Conservation (phyloP, 2,329 filamentous ascomycete species). For the Botrytis squamosa region DNA sequence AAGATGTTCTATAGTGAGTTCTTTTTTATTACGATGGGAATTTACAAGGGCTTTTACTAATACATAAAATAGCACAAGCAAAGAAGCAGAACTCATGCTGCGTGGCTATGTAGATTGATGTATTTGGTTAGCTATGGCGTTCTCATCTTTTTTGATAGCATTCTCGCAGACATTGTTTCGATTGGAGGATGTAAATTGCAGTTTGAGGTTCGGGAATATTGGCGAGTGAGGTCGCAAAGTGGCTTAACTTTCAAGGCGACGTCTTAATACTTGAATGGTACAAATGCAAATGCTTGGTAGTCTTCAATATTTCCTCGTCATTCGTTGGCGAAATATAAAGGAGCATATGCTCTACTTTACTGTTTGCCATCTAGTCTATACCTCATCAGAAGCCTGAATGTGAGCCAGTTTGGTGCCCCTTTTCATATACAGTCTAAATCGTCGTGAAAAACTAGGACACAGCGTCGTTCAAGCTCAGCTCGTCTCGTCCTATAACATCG, state of each 20-base stretch:
- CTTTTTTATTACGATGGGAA: not conserved
- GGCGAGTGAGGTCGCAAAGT: not conserved
- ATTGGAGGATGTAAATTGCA: slow-evolving; percentile 14
- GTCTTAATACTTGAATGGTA: slow-evolving; percentile 10
- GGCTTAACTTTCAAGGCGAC: not conserved
- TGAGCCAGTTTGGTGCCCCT: not conserved
- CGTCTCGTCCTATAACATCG: not conserved
- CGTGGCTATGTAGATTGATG: slow-evolving; percentile 57
- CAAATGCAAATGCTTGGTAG: not conserved
- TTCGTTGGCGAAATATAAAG: slow-evolving; percentile 18
- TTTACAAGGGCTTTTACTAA: slow-evolving; percentile 20
- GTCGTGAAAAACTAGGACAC: not conserved
- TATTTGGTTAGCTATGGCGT: slow-evolving; percentile 25
- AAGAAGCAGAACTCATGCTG: slow-evolving; percentile 83
- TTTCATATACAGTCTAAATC: slow-evolving; percentile 13
- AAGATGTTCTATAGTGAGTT: slow-evolving; percentile 93
- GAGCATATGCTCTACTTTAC: slow-evolving; percentile 27
- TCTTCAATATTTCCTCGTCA: slow-evolving; percentile 14
- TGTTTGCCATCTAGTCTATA: slow-evolving; percentile 14
- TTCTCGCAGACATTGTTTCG: slow-evolving; percentile 12
- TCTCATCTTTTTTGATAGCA: slow-evolving; percentile 23
- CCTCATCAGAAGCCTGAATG: not conserved
- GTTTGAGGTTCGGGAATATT: slow-evolving; percentile 14
- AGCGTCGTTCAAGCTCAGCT: not conserved
- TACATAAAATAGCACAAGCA: slow-evolving; percentile 52